Percentiles rank a stretch among this genome's conserved stretches.
These are phyloP conservation scores for Gossypium armourianum DNA, from an alignment of 441 rosid genomes.

Conservation along the genomic window DNA sequence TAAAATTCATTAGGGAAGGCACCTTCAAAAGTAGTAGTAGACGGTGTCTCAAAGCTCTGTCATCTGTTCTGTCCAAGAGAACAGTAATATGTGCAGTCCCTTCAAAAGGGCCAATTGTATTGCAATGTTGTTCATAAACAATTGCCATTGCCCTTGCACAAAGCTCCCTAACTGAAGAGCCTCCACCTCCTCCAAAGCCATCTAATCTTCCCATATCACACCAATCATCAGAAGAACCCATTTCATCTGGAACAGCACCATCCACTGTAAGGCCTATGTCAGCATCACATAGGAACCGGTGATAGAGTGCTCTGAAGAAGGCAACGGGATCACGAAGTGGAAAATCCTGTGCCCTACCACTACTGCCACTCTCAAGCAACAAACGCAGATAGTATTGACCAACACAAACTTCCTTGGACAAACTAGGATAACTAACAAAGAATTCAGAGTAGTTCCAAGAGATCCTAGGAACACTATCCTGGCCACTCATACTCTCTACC, in stretches of 20 bases:
- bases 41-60: conserved; percentile 96
- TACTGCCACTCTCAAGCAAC: conserved; percentile 88
- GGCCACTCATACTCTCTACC: conserved; percentile 46
- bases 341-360: conserved; percentile 91
- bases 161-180: conserved; percentile 93
- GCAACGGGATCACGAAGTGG: conserved; percentile 96
- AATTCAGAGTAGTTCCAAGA: conserved; percentile 99
- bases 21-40: conserved; percentile 93
- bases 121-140: conserved; percentile 90
- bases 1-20: conserved; percentile 1
- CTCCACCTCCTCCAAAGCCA: conserved; percentile 99
- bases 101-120: conserved; percentile 79
- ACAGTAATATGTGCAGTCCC: conserved; percentile 89
- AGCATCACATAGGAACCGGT: conserved; percentile 94
- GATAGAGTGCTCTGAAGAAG: conserved; percentile 95
- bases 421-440: conserved; percentile 76
- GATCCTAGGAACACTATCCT: conserved; percentile 69
- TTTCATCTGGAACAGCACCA: conserved; percentile 92
- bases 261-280: conserved; percentile 90
- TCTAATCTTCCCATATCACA: conserved; percentile 97
- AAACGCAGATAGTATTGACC: conserved; percentile 95
- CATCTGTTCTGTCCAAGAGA: conserved; percentile 90
- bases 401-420: conserved; percentile 97
- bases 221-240: conserved; percentile 97
- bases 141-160: conserved; percentile 99